A percentile compares a stretch with the other conserved stretches of the same genome.
phyloP scores from a whole-genome alignment of 2,329 filamentous ascomycete genomes.

The Colletotrichum somersetense region DNA sequence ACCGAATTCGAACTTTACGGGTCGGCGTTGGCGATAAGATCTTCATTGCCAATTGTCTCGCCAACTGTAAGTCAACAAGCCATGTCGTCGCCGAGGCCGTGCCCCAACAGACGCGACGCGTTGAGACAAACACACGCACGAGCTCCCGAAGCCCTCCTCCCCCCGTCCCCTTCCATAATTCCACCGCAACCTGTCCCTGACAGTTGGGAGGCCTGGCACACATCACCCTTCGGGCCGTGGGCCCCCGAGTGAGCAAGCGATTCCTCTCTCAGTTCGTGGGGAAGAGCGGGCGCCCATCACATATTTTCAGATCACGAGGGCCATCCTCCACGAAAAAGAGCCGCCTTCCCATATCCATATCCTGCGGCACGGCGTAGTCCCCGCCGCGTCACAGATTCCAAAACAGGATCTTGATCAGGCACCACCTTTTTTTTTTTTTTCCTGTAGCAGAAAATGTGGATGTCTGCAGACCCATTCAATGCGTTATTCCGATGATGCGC shows the following conservation, averaged over 20 bases:
- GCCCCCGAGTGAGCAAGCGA: constrained; percentile 3
- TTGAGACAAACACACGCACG: constrained; percentile 26
- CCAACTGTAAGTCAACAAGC: constrained; percentile 17
- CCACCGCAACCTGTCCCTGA: constrained; percentile 3
- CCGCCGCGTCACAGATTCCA: constrained; percentile 1
- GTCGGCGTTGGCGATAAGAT: constrained; percentile 34
- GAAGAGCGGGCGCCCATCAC: background rate
- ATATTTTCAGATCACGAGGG: constrained; percentile 36
- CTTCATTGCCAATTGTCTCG: constrained; percentile 24
- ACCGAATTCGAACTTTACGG: background rate
- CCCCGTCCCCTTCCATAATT: constrained; percentile 20
- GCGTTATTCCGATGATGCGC: constrained; percentile 11
- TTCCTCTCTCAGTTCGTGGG: constrained; percentile 26
- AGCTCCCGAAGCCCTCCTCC: background rate
- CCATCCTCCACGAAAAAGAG: constrained; percentile 40
- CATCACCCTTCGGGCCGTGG: background rate
- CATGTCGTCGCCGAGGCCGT: constrained; percentile 7
- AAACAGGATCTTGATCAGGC: constrained; percentile 29
- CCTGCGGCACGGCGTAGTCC: constrained; percentile 25
- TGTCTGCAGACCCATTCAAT: constrained; percentile 3
- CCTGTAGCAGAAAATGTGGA: constrained; percentile 15
- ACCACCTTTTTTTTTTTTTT: background rate
- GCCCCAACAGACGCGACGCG: constrained; percentile 33
- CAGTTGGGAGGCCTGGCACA: constrained; percentile 20
- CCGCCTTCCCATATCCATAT: constrained; percentile 13